phyloP scores from a whole-genome alignment of 768 basidiomycete species.

The Lepiota venenata region DNA sequence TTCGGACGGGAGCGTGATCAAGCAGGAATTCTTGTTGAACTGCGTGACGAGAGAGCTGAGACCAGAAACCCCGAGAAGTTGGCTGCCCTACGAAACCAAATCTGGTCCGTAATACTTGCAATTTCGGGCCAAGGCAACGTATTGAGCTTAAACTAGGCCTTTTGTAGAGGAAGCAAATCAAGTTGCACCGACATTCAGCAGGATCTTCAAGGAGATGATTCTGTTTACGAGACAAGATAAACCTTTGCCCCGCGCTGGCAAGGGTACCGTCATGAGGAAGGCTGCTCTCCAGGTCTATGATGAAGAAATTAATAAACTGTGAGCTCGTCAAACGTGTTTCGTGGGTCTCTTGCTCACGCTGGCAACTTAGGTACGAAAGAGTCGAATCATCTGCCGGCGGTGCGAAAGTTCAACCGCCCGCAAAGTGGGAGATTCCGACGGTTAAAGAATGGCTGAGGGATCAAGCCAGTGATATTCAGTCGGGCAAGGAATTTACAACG shows the following conservation, averaged over 20 bases:
- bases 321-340: constrained; percentile 5
- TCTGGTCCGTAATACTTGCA: constrained; percentile 28
- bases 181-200: constrained; percentile 37
- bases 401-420: not conserved
- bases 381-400: not conserved
- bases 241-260: constrained; percentile 42
- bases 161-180: constrained; percentile 42
- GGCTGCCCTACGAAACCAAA: constrained; percentile 27
- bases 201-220: constrained; percentile 54
- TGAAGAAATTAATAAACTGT: constrained; percentile 45
- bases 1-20: constrained; percentile 40
- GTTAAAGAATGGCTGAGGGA: not conserved
- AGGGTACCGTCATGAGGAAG: constrained; percentile 46
- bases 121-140: not conserved
- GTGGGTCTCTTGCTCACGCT: not conserved
- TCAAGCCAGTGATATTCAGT: not conserved
- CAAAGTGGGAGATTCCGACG: not conserved
- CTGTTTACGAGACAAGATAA: constrained; percentile 33
- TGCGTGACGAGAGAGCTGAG: constrained; percentile 23
- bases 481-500: constrained; percentile 5
- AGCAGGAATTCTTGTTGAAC: constrained; percentile 32
- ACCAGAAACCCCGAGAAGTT: constrained; percentile 17
- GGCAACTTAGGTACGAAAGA: not conserved
- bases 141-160: constrained; percentile 22
- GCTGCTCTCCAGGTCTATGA: constrained; percentile 40